Percentiles rank a stretch among this genome's conserved stretches.
Evolutionary conservation across 352 stramenopile genomes (phyloP).

Genomic region (Globisporangium sylvaticum): DNA sequence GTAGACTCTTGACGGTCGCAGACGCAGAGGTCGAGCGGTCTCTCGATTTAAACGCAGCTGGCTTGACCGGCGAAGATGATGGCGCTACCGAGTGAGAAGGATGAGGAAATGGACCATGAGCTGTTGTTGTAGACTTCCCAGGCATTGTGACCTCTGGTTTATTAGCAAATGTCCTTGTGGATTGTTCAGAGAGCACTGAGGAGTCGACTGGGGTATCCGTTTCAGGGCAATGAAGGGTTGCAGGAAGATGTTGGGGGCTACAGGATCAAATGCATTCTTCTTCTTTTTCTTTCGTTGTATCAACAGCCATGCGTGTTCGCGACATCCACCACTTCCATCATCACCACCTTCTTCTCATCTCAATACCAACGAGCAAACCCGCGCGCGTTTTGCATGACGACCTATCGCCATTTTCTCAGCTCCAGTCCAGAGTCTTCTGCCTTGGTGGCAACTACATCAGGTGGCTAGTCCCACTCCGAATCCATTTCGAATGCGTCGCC

Average conservation of each 20-base stretch:
- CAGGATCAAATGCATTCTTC: not conserved
- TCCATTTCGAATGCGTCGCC: conserved; percentile 18
- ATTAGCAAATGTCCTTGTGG: not conserved
- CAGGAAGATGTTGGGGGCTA: not conserved
- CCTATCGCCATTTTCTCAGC: not conserved
- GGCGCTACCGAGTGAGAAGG: not conserved
- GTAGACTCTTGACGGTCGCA: not conserved
- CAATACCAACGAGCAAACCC: not conserved
- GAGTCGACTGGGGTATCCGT: not conserved
- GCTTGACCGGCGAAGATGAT: not conserved
- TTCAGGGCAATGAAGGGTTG: too few species aligned
- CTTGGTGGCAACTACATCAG: not conserved
- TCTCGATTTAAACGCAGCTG: not conserved
- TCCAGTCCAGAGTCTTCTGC: not conserved
- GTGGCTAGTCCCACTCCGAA: not conserved
- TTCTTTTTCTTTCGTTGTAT: not conserved
- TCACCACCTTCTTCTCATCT: not conserved
- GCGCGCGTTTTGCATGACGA: not conserved
- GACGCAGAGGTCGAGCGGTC: not conserved
- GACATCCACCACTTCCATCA: not conserved
- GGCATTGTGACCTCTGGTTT: not conserved
- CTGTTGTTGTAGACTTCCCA: not conserved
- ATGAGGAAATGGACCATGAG: not conserved
- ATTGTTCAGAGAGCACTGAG: not conserved
- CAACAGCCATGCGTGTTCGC: not conserved